A percentile compares a stretch with the other conserved stretches of the same genome.
These are phyloP conservation scores for Pseudocercospora macadamiae DNA, from an alignment of 2,329 filamentous ascomycete genomes.

Conservation along the genomic window DNA sequence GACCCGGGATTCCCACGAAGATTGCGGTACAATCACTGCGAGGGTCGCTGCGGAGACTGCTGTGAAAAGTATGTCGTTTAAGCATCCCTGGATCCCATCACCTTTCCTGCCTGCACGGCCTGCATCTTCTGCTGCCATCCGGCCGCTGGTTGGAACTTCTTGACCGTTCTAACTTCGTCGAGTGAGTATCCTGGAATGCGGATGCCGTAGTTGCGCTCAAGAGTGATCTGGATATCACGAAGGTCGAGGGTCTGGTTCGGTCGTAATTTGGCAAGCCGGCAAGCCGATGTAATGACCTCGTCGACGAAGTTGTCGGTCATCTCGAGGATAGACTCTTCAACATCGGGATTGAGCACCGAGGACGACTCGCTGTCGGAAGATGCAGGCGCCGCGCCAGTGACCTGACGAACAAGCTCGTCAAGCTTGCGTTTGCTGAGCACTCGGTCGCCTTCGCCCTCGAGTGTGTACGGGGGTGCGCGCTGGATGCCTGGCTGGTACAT, in stretches of 20 bases:
- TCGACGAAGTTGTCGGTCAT: conserved; percentile 96
- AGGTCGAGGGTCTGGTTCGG: conserved; percentile 87
- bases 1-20: no score
- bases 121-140: conserved; percentile 98
- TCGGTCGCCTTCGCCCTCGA: conserved; percentile 89
- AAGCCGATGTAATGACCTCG: conserved; percentile 82
- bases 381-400: conserved; percentile 79
- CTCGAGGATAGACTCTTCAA: conserved; percentile 91
- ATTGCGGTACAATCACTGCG: no score
- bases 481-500: conserved; percentile 85
- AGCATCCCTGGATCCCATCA: conserved; percentile 47
- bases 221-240: conserved; percentile 60
- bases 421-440: conserved; percentile 98
- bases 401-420: conserved; percentile 90
- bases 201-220: conserved; percentile 69
- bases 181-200: conserved; percentile 91
- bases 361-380: conserved; percentile 61
- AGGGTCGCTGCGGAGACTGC: no score
- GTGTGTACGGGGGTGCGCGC: conserved; percentile 79
- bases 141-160: conserved; percentile 85
- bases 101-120: conserved; percentile 92
- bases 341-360: conserved; percentile 79
- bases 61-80: background rate
- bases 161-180: conserved; percentile 90
- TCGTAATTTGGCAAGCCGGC: conserved; percentile 89